Evolutionary conservation across 331 rosid genomes (phyloP).

Genomic region (Prunus yedoensis): DNA sequence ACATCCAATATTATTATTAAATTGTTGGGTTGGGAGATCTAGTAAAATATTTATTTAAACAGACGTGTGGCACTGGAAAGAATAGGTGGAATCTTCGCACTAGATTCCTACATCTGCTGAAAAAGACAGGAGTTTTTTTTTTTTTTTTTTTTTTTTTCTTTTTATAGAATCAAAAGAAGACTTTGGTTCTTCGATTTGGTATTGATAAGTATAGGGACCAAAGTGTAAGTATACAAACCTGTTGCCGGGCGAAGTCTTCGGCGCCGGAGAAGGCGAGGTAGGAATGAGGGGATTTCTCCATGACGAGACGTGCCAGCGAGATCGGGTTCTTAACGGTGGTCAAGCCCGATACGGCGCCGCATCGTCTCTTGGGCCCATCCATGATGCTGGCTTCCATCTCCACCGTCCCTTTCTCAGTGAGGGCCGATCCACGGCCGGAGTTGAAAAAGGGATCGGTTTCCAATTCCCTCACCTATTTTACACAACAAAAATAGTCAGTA

Average conservation of each 20-base stretch:
- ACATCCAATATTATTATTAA: not conserved
- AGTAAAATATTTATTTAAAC: not conserved
- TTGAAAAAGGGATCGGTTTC: conserved; percentile 87
- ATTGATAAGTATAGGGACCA: not conserved
- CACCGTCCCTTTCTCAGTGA: conserved; percentile 81
- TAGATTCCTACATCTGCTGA: not conserved
- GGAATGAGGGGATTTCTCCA: conserved; percentile 98
- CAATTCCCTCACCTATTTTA: conserved; percentile 64
- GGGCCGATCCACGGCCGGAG: conserved; percentile 92
- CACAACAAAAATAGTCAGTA: not conserved
- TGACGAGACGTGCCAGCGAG: conserved; percentile 88
- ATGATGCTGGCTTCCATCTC: conserved; percentile 98
- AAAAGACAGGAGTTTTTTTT: not conserved
- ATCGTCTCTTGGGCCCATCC: conserved; percentile 84
- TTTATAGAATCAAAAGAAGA: not conserved
- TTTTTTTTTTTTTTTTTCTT: not conserved
- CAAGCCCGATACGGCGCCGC: conserved; percentile 91
- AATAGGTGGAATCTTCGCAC: not conserved
- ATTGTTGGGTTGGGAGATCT: not conserved
- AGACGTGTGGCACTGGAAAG: not conserved
- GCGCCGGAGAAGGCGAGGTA: conserved; percentile 90
- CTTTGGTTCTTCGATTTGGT: not conserved
- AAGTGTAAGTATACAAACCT: conserved; percentile 33
- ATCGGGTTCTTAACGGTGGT: conserved; percentile 83
- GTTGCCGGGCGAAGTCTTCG: conserved; percentile 74